Percentiles rank a stretch among this genome's conserved stretches.
These are phyloP conservation scores for Hypoxylon lenormandii DNA, from an alignment of 495 filamentous ascomycete genomes.

Conservation along the genomic window DNA sequence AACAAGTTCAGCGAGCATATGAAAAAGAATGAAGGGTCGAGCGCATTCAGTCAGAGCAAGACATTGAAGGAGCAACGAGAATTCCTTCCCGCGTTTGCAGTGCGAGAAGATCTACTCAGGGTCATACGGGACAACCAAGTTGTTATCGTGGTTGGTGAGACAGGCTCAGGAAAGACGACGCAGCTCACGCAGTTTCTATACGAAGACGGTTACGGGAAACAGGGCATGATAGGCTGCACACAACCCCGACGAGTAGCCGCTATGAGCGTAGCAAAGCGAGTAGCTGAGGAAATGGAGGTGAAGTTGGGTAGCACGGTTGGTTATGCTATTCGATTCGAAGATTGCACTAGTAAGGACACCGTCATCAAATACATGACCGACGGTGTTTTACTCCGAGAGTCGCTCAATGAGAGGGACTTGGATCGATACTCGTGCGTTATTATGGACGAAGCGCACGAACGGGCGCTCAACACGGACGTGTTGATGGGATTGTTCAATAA, in stretches of 20 bases:
- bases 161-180: slow-evolving; percentile 95
- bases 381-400: slow-evolving; percentile 93
- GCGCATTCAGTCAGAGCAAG: slow-evolving; percentile 92
- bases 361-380: slow-evolving; percentile 99
- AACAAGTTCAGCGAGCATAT: slow-evolving; percentile 92
- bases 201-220: slow-evolving; percentile 89
- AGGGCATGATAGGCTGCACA: slow-evolving; percentile 92
- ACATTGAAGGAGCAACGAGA: slow-evolving; percentile 90
- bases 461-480: slow-evolving; percentile 96
- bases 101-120: slow-evolving; percentile 91
- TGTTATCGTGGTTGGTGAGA: slow-evolving; percentile 94
- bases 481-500: slow-evolving; percentile 98
- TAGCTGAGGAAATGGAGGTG: slow-evolving; percentile 99
- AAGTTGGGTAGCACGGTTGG: slow-evolving; percentile 87
- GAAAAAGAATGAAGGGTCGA: slow-evolving; percentile 89
- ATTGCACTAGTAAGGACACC: slow-evolving; percentile 94
- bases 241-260: slow-evolving; percentile 95
- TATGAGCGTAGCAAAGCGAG: slow-evolving; percentile 98
- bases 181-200: slow-evolving; percentile 95
- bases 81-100: slow-evolving; percentile 94
- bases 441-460: slow-evolving; percentile 99
- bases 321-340: slow-evolving; percentile 98
- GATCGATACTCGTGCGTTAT: slow-evolving; percentile 98
- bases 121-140: slow-evolving; percentile 98
- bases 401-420: slow-evolving; percentile 87